These are phyloP conservation scores for Mycena venus DNA, from an alignment of 768 basidiomycete genomes.

Conservation along the genomic window DNA sequence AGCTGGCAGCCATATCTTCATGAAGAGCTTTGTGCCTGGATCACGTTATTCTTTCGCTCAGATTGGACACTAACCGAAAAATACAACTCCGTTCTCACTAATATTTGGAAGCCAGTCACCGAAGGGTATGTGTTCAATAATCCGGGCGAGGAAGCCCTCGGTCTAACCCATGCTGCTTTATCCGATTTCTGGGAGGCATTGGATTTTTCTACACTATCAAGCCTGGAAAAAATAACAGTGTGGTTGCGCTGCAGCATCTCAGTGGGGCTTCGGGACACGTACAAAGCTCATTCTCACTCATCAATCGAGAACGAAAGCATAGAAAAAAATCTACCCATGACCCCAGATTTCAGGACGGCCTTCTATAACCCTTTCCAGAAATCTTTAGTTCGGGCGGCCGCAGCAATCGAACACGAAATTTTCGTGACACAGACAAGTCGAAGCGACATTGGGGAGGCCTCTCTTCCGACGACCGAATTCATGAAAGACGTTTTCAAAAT, in stretches of 20 bases:
- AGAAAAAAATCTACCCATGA: no score
- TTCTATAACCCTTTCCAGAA: no score
- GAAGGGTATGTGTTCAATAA: not conserved
- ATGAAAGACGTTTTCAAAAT: no score
- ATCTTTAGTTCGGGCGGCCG: no score
- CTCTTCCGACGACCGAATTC: no score
- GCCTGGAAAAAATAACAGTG: not conserved
- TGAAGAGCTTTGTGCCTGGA: not conserved
- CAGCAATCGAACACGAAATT: no score
- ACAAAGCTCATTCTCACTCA: no score
- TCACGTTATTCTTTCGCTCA: not conserved
- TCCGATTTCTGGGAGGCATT: not conserved
- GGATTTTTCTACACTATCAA: not conserved
- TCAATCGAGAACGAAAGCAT: no score
- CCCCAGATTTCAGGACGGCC: no score
- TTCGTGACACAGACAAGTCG: no score
- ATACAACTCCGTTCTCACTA: not conserved
- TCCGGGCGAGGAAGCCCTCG: not conserved
- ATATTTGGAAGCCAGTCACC: not conserved
- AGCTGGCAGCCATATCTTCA: not conserved
- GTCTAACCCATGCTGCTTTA: not conserved
- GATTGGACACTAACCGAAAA: not conserved
- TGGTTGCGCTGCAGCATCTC: not conserved
- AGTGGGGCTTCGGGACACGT: no score
- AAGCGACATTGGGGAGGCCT: no score